Percentiles rank a stretch among this genome's conserved stretches.
Evolutionary conservation across 2,329 filamentous ascomycete species (phyloP).

Genomic region (Pestalotiopsis sp.): DNA sequence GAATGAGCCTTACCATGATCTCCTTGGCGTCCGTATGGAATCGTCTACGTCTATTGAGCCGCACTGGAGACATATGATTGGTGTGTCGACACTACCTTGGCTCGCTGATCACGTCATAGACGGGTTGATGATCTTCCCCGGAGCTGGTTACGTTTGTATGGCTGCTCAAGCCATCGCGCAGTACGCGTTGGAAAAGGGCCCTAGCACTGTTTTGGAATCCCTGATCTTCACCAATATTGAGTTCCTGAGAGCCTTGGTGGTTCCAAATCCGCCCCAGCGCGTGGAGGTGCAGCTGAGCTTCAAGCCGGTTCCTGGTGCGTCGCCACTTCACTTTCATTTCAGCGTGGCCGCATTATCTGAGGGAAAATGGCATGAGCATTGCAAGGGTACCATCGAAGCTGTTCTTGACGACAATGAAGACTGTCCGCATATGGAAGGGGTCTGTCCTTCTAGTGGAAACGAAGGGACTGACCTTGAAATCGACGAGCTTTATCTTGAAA

Average conservation of each 20-base stretch:
- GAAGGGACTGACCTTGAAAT: neutral
- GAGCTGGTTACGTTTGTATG: constrained; percentile 20
- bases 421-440: neutral
- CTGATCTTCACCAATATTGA: constrained; percentile 16
- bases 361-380: constrained; percentile 17
- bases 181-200: constrained; percentile 4
- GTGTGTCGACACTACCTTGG: constrained; percentile 21
- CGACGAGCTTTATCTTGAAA: constrained; percentile 11
- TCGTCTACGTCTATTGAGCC: constrained; percentile 6
- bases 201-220: constrained; percentile 1
- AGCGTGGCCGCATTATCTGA: constrained; percentile 14
- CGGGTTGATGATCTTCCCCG: constrained; percentile 21
- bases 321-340: constrained; percentile 7
- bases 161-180: constrained; percentile 21
- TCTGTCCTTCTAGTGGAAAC: neutral
- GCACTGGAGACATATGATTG: constrained; percentile 15
- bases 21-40: constrained; percentile 15
- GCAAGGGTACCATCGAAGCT: constrained; percentile 12
- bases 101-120: constrained; percentile 21
- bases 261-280: constrained; percentile 14
- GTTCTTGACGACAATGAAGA: neutral
- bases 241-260: constrained; percentile 16
- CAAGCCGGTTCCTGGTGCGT: neutral
- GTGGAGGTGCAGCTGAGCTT: constrained; percentile 18
- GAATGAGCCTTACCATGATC: constrained; percentile 16